phyloP scores from a whole-genome alignment of 345 rosid species.

The Noccaea bulbosa region DNA sequence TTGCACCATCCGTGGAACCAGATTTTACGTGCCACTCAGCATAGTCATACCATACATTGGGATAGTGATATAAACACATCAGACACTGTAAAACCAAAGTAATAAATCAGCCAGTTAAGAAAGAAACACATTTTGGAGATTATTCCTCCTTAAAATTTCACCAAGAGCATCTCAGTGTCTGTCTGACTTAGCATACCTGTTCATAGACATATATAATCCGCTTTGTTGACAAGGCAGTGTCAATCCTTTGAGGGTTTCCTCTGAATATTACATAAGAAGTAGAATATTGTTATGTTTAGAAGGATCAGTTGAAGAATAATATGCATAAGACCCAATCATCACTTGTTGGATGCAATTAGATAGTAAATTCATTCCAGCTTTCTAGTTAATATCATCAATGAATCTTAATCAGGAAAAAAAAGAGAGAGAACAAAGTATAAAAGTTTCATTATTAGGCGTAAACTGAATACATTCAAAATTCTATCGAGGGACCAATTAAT shows the following conservation, averaged over 20 bases:
- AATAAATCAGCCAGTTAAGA: constrained; percentile 31
- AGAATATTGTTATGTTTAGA: constrained; percentile 16
- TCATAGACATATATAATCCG: constrained; percentile 83
- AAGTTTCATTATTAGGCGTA: constrained; percentile 13
- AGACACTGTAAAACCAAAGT: constrained; percentile 64
- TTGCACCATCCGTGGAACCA: constrained; percentile 86
- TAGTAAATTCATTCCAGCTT: constrained; percentile 21
- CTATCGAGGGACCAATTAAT: constrained; percentile 5
- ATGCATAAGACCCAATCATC: constrained; percentile 17
- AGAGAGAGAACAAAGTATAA: not conserved
- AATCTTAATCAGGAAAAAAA: constrained; percentile 15
- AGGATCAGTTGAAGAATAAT: constrained; percentile 4
- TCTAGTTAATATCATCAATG: constrained; percentile 12
- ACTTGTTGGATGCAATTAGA: constrained; percentile 6
- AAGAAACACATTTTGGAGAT: constrained; percentile 21
- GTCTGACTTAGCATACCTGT: constrained; percentile 59
- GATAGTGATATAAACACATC: constrained; percentile 94
- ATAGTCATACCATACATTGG: constrained; percentile 94
- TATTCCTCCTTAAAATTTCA: constrained; percentile 5
- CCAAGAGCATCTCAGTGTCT: constrained; percentile 25
- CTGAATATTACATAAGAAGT: constrained; percentile 50
- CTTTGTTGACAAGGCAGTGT: constrained; percentile 70
- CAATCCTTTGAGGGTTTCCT: constrained; percentile 96
- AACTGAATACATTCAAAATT: not conserved
- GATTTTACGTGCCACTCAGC: constrained; percentile 90